Percentiles rank a stretch among this genome's conserved stretches.
Evolutionary conservation across 352 stramenopile genomes (phyloP).

Genomic region (Plasmopara halstedii): DNA sequence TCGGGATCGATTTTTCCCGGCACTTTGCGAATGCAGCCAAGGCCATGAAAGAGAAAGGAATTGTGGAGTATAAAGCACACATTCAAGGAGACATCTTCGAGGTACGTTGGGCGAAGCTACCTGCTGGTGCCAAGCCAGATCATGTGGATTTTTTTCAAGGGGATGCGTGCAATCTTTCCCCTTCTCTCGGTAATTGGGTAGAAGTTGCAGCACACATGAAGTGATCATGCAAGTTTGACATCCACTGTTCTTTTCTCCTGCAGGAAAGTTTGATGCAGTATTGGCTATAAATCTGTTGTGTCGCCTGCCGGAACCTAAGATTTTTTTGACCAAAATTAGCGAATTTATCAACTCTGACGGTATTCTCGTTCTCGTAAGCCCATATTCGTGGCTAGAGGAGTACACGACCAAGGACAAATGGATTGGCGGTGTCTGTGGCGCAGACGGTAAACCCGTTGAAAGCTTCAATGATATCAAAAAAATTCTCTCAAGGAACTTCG

Average conservation of each 20-base stretch:
- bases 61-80: conserved; percentile 80
- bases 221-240: neutral
- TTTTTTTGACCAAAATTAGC: conserved; percentile 84
- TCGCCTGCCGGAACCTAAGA: conserved; percentile 87
- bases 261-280: conserved; percentile 90
- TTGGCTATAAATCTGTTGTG: conserved; percentile 95
- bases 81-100: conserved; percentile 84
- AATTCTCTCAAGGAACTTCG: conserved; percentile 56
- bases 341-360: conserved; percentile 86
- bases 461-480: conserved; percentile 61
- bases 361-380: conserved; percentile 92
- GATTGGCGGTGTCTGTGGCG: conserved; percentile 58
- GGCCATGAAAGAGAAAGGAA: conserved; percentile 73
- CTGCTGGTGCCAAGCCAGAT: conserved; percentile 42
- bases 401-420: conserved; percentile 91
- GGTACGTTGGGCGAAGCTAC: conserved; percentile 51
- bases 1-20: conserved; percentile 92
- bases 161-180: conserved; percentile 88
- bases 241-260: neutral
- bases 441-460: conserved; percentile 37
- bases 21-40: conserved; percentile 86
- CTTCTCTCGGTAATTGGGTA: conserved; percentile 57
- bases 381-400: conserved; percentile 96
- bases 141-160: conserved; percentile 88
- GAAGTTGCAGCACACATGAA: conserved; percentile 31